Evolutionary conservation across 768 basidiomycete genomes (phyloP), one percentile per base, ranked within the genome.

Genomic region (button mushroom (Agaricus bisporus)): DNA sequence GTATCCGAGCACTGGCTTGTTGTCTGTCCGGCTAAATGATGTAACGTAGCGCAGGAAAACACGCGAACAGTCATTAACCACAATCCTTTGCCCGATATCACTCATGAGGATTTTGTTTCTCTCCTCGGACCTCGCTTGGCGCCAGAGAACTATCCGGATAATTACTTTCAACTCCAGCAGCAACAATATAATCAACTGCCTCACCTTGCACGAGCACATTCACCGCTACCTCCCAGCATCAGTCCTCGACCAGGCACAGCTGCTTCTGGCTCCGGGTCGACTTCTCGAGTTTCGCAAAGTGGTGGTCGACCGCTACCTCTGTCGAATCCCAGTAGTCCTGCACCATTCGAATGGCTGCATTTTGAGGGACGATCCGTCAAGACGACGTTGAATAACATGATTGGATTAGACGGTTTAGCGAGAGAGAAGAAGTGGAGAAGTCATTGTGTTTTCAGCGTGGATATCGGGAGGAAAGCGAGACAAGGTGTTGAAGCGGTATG

Each of bases 331-430:
- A 75, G 78, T 56, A 84, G 80, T 46, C 84, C 85, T 0, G 87
- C 89, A 0, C 91, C 89, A 0, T 87, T 92, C 49, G 87, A 92
- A 59, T 91, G 90, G 88, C 68, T 93, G 5, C 89, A 92, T 61
- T 88, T 93, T 56, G 90, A 92, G 60, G 90, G 89, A 4, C 73
- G 90, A 2, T 85, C 80, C 0, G 82, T 87, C 29, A 88, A 86
- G 66, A 90, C 86, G 9, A 92, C 89, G 4, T 67, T 88, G 25
- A 83, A 74, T 59, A 92, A 92, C 62, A 80, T 93, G 28, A 75
- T 81, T 28, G 91, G 90, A 5, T 59, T 93, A 41, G 90, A 92
- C 58, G 86, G 89, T 9, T 79, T 92, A 32, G 88, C 89, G 4
- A 78, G 84, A 2, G 91, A 93, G 62, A 79, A 86, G 26, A 88